A percentile compares a stretch with the other conserved stretches of the same genome.
These are phyloP conservation scores for Priceomyces fermenticarens DNA, from an alignment of 805 yeast species.

Conservation along the genomic window DNA sequence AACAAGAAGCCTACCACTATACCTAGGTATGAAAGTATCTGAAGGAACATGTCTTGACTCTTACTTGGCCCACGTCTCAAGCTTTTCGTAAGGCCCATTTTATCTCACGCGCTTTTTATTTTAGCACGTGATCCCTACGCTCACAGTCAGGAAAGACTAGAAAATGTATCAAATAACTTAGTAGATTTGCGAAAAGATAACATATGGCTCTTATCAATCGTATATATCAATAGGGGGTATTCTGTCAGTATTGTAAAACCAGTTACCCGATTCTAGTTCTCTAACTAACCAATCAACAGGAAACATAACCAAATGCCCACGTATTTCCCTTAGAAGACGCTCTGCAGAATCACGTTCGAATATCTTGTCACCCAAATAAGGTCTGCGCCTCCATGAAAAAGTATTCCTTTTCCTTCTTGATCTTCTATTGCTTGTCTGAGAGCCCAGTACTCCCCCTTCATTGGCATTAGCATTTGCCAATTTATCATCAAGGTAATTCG, in stretches of 20 bases:
- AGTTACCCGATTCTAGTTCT: conserved; percentile 87
- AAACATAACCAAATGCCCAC: conserved; percentile 87
- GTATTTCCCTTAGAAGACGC: conserved; percentile 63
- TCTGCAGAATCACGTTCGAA: conserved; percentile 77
- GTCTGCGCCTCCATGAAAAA: conserved; percentile 33
- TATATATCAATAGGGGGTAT: conserved; percentile 94
- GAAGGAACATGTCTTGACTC: conserved; percentile 31
- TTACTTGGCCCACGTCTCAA: no score
- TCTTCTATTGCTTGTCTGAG: conserved; percentile 7
- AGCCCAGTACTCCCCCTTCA: neutral
- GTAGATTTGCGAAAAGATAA: no score
- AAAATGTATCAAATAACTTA: no score
- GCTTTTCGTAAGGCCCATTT: no score
- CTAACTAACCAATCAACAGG: conserved; percentile 87
- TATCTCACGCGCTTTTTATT: no score
- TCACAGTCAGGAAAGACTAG: no score
- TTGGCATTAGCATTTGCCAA: neutral
- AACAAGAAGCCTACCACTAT: conserved; percentile 37
- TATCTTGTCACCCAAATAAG: conserved; percentile 45
- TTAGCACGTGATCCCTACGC: neutral
- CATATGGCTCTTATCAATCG: conserved; percentile 48
- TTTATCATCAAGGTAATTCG: neutral
- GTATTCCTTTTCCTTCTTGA: conserved; percentile 36
- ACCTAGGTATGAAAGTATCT: conserved; percentile 38
- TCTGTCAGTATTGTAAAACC: conserved; percentile 93